Evolutionary conservation across 495 filamentous ascomycete genomes (phyloP).

Genomic region (Lasiosphaeris hirsuta): DNA sequence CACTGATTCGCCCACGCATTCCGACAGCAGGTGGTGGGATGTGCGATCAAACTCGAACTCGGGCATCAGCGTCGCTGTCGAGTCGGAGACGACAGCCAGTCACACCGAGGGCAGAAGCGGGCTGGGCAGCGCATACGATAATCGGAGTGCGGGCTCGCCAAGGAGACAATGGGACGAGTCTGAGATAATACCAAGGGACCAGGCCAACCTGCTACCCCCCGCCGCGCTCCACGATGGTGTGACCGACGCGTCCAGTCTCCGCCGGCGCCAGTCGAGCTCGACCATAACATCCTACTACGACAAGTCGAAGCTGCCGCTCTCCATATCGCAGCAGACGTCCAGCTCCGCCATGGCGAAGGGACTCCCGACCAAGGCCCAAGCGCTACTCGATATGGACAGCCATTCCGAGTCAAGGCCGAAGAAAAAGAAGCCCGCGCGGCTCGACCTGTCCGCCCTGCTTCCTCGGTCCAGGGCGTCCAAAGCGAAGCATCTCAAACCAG

Average conservation of each 20-base stretch:
- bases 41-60: constrained; percentile 39
- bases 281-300: constrained; percentile 53
- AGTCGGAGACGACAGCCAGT: constrained; percentile 44
- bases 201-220: neutral
- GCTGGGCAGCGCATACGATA: constrained; percentile 13
- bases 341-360: constrained; percentile 54
- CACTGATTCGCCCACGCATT: constrained; percentile 24
- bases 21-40: constrained; percentile 40
- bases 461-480: constrained; percentile 12
- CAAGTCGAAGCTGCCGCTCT: constrained; percentile 46
- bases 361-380: constrained; percentile 41
- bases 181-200: constrained; percentile 38
- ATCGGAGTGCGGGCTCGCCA: constrained; percentile 11
- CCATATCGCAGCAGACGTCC: constrained; percentile 55
- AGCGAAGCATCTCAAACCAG: constrained; percentile 18
- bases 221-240: constrained; percentile 23
- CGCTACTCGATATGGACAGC: constrained; percentile 42
- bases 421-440: constrained; percentile 49
- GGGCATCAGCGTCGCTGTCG: constrained; percentile 49
- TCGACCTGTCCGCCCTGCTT: constrained; percentile 44
- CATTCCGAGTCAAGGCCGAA: constrained; percentile 15
- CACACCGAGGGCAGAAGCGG: constrained; percentile 20
- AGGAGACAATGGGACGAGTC: constrained; percentile 37
- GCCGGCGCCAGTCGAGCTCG: constrained; percentile 46
- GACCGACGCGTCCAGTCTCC: constrained; percentile 38